Percentiles rank a stretch among this genome's conserved stretches.
These are phyloP conservation scores for Populus alba DNA, from an alignment of 345 rosid genomes.

Conservation along the genomic window DNA sequence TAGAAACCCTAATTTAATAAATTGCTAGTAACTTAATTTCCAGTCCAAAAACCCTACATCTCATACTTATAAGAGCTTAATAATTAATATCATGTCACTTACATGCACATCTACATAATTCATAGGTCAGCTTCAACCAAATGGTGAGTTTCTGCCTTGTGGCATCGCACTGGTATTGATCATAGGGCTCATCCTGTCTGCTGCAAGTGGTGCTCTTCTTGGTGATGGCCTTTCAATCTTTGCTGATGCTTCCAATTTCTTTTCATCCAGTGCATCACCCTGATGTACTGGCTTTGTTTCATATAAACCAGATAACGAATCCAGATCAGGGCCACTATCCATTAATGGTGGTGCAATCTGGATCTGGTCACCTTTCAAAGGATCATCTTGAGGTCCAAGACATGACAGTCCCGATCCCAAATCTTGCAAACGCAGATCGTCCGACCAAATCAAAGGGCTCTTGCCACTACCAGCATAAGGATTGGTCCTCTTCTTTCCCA, in stretches of 20 bases:
- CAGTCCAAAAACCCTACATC: constrained; percentile 28
- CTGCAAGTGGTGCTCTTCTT: constrained; percentile 49
- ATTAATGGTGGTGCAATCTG: constrained; percentile 52
- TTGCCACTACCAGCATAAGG: constrained; percentile 59
- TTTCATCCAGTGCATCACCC: constrained; percentile 48
- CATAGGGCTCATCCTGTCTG: constrained; percentile 54
- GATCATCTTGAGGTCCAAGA: constrained; percentile 42
- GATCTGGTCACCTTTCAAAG: constrained; percentile 28
- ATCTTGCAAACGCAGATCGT: constrained; percentile 64
- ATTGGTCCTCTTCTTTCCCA: constrained; percentile 68
- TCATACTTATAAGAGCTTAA: constrained; percentile 9
- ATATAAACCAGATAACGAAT: constrained; percentile 68
- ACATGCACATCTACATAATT: background rate
- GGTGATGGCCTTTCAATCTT: constrained; percentile 71
- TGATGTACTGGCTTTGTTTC: constrained; percentile 61
- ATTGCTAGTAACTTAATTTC: constrained; percentile 11
- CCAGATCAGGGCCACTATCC: constrained; percentile 45
- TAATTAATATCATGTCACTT: constrained; percentile 14
- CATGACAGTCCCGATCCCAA: constrained; percentile 32
- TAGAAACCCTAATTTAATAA: constrained; percentile 21
- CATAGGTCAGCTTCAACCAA: constrained; percentile 37
- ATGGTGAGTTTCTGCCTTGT: constrained; percentile 63
- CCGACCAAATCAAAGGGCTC: constrained; percentile 78
- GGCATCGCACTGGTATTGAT: constrained; percentile 40
- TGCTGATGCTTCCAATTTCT: constrained; percentile 41